Conservation (phyloP, 2,329 filamentous ascomycete species). For the Trichoderma citrinoviride region DNA sequence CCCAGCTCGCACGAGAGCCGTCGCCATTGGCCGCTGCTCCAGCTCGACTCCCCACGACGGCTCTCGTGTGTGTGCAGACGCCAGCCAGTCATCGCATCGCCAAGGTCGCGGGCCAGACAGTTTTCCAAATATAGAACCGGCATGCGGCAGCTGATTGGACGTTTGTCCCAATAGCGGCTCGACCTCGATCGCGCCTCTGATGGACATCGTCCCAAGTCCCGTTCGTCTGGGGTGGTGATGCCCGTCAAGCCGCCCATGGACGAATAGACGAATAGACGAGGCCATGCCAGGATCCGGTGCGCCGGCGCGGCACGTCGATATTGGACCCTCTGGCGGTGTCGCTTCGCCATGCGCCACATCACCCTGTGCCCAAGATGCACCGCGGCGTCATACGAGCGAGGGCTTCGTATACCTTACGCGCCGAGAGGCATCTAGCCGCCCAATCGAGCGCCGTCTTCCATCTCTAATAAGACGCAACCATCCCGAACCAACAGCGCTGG, state of each 20-base stretch:
- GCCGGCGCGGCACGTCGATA: background rate
- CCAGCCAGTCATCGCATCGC: conserved; percentile 35
- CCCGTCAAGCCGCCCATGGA: conserved; percentile 18
- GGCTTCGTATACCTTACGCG: conserved; percentile 28
- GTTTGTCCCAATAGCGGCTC: conserved; percentile 23
- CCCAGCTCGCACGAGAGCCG: conserved; percentile 11
- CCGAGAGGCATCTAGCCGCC: conserved; percentile 32
- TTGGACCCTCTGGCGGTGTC: background rate
- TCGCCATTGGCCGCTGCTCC: conserved; percentile 26
- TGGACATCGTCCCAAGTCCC: conserved; percentile 25
- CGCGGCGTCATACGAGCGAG: conserved; percentile 23
- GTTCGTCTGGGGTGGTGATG: conserved; percentile 26
- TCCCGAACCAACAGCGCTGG: conserved; percentile 30
- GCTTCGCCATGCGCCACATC: conserved; percentile 1
- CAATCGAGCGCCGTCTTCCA: conserved; percentile 13
- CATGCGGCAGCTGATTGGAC: conserved; percentile 35
- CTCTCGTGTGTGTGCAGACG: conserved; percentile 38
- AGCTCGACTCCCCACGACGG: conserved; percentile 24
- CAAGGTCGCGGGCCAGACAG: background rate
- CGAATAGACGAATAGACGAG: background rate
- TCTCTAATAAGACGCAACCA: conserved; percentile 32
- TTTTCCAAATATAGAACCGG: conserved; percentile 38
- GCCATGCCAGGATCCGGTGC: background rate
- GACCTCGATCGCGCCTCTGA: conserved; percentile 27
- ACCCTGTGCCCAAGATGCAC: conserved; percentile 18